Base-by-base conservation (phyloP, 2,329 filamentous ascomycete genomes). In the Fusarium sambucinum region DNA sequence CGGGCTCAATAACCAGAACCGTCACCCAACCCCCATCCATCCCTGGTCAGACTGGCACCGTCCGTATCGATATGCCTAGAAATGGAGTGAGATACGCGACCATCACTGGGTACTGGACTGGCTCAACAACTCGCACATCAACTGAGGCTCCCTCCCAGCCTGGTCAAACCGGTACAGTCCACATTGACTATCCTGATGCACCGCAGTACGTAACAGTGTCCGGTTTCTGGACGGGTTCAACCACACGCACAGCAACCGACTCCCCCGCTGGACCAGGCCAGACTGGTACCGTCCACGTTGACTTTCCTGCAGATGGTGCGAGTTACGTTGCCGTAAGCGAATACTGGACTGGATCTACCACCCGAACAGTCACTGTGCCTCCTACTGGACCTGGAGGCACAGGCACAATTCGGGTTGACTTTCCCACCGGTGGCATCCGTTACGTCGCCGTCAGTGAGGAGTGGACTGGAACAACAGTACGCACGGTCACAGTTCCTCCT, bases 401-500 rank as follows among this genome's bases (percentile, higher is more conserved):
- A 0, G 59, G 58, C 0, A 63, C 58, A 0, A 56, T 63, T 14
- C 17, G 52, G 0, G 6, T 63, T 1, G 33, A 63, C 2, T 63
- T 44, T 2, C 59, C 59, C 0, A 56, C 41, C 0, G 9, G 12
- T 12, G 58, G 21, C 1, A 37, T 55, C 11, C 42, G 50, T 3
- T 63, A 63, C 6, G 11, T 63, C 29, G 32, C 30, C 12, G 30
- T 32, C 12, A 60, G 44, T n/a, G 30, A 48, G 4, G 16, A 38
- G 2, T 60, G 57, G 57, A 60, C 44, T 4, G 57, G 59, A 10
- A 29, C 30, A 0, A 62, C 48, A 0, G 17, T n/a, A 0, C 30
- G 21, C 2, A 19, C 44, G 0, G 40, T 54, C 17, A 63, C 59
- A 0, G 6, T 63, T 0, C 1, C 7, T 13, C 59, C 59, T 4